phyloP scores from a whole-genome alignment of 768 basidiomycete genomes.

The Boletus patriciae region DNA sequence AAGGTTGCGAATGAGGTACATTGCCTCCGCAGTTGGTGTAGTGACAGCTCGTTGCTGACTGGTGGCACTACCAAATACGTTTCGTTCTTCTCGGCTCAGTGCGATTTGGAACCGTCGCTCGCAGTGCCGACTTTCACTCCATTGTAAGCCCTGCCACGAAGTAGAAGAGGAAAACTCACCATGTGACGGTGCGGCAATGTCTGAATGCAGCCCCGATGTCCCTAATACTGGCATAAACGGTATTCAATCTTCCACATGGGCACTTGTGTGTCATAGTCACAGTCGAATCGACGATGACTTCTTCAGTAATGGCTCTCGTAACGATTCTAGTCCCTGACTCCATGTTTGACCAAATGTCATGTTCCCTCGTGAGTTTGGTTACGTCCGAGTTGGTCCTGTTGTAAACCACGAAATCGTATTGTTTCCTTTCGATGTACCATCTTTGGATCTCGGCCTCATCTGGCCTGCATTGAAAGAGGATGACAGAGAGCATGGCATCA shows the following conservation, averaged over 20 bases:
- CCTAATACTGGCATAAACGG: background rate
- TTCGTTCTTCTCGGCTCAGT: no score
- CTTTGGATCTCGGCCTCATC: background rate
- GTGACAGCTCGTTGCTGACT: background rate
- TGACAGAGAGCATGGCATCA: background rate
- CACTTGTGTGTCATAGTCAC: background rate
- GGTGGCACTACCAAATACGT: no score
- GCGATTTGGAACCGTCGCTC: background rate
- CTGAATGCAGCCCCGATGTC: background rate
- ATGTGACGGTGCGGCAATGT: background rate
- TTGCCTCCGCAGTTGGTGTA: background rate
- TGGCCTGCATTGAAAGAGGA: background rate
- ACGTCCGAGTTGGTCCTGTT: background rate
- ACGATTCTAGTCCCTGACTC: background rate
- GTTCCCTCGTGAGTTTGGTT: background rate
- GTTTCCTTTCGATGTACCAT: slow-evolving; percentile 5
- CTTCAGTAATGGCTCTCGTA: slow-evolving; percentile 1
- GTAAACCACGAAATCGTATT: slow-evolving; percentile 5
- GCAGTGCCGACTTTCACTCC: background rate
- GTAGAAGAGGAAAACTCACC: background rate
- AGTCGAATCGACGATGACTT: background rate
- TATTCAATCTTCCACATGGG: background rate
- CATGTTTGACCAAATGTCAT: background rate
- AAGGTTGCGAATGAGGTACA: slow-evolving; percentile 3
- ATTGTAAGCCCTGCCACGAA: background rate